phyloP scores from a whole-genome alignment of 176 grass and related monocot species.

The Oryza longistaminata region DNA sequence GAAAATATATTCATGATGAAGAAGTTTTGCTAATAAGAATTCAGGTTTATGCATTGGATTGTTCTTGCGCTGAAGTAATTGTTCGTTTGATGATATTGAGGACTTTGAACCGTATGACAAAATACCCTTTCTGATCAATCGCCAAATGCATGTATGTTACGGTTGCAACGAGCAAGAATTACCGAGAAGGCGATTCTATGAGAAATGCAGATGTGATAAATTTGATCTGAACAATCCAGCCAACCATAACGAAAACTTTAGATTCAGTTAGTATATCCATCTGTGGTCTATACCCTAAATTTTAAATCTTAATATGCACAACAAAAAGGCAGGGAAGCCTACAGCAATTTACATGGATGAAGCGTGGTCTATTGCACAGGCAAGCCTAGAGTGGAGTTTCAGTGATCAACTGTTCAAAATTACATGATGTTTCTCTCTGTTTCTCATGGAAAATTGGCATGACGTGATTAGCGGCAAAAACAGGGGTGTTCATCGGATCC shows the following conservation, averaged over 20 bases:
- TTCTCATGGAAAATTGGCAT: not conserved
- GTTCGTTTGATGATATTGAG: not conserved
- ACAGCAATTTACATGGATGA: not conserved
- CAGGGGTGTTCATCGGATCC: not conserved
- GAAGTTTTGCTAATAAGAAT: slow-evolving; percentile 16
- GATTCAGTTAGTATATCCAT: not conserved
- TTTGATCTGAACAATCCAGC: not conserved
- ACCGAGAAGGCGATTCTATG: not conserved
- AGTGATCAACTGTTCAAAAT: not conserved
- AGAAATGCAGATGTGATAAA: not conserved
- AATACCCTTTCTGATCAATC: not conserved
- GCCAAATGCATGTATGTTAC: not conserved
- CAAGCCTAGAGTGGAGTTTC: not conserved
- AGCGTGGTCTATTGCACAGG: slow-evolving; percentile 8
- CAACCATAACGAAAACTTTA: not conserved
- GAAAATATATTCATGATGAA: not conserved
- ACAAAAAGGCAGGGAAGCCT: slow-evolving; percentile 18
- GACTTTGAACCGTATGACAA: not conserved
- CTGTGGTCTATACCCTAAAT: slow-evolving; percentile 5
- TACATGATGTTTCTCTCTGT: not conserved
- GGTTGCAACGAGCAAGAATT: not conserved
- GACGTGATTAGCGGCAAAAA: not conserved
- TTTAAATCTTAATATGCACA: slow-evolving; percentile 30
- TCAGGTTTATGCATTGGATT: not conserved
- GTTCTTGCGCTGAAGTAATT: not conserved